Percentiles rank a stretch among this genome's conserved stretches.
These are phyloP conservation scores for Penicillium cinerascens DNA, from an alignment of 495 filamentous ascomycete genomes.

Conservation along the genomic window DNA sequence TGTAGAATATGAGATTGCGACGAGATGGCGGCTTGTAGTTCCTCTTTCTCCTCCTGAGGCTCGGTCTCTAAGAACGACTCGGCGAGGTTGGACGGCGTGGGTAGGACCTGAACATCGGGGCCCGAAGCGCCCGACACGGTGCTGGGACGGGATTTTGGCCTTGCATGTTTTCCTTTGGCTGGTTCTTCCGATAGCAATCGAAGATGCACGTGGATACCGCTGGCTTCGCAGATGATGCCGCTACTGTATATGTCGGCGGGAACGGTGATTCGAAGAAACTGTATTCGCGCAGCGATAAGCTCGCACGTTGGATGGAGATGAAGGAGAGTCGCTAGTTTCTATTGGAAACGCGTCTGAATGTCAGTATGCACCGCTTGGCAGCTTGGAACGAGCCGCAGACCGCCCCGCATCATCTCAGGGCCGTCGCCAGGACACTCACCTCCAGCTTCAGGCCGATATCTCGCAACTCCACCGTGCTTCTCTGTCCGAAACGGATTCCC, in stretches of 20 bases:
- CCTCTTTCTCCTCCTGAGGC: slow-evolving; percentile 65
- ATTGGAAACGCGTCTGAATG: slow-evolving; percentile 7
- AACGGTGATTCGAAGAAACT: slow-evolving; percentile 69
- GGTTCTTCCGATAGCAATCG: slow-evolving; percentile 35
- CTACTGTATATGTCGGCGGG: slow-evolving; percentile 78
- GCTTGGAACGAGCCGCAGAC: neutral
- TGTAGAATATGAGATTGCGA: slow-evolving; percentile 54
- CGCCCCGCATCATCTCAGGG: slow-evolving; percentile 2
- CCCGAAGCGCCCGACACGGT: slow-evolving; percentile 6
- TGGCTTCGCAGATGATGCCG: slow-evolving; percentile 70
- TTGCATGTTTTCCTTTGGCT: slow-evolving; percentile 5
- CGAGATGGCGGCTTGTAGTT: slow-evolving; percentile 72
- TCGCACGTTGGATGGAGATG: slow-evolving; percentile 66
- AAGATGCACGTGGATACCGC: slow-evolving; percentile 69
- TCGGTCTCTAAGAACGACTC: slow-evolving; percentile 84
- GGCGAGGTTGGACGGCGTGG: slow-evolving; percentile 78
- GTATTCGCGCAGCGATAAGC: slow-evolving; percentile 65
- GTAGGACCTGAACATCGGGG: slow-evolving; percentile 41
- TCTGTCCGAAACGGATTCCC: slow-evolving; percentile 71
- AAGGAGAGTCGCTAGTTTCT: slow-evolving; percentile 74
- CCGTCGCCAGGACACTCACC: slow-evolving; percentile 43
- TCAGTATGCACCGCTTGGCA: slow-evolving; percentile 10
- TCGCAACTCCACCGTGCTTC: slow-evolving; percentile 72
- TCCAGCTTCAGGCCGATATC: slow-evolving; percentile 74
- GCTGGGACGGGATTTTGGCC: slow-evolving; percentile 1